These are phyloP conservation scores for Xylariaceae sp. DNA, from an alignment of 2,329 filamentous ascomycete species.

Conservation along the genomic window DNA sequence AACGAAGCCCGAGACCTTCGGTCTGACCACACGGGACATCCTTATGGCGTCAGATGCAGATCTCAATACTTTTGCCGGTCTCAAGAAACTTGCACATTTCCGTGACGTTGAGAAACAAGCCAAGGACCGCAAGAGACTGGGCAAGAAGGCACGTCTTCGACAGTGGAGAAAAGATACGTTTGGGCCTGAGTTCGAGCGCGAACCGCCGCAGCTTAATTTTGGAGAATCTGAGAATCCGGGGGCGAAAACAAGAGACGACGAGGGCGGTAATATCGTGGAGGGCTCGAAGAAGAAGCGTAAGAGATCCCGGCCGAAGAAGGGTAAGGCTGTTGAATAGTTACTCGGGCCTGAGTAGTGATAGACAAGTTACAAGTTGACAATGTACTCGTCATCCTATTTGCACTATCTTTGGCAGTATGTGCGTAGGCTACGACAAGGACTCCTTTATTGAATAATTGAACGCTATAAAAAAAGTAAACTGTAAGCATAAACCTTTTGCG, in stretches of 20 bases:
- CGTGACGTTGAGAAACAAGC: conserved; percentile 85
- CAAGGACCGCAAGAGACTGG: conserved; percentile 81
- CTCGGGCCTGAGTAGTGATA: too few relatives aligned
- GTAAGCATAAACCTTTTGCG: too few relatives aligned
- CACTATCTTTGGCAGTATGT: too few relatives aligned
- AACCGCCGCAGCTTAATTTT: conserved; percentile 58
- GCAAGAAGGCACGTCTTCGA: conserved; percentile 87
- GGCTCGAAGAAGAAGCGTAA: conserved; percentile 35
- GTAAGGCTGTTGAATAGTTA: too few relatives aligned
- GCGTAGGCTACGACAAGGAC: too few relatives aligned
- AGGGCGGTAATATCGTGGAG: conserved; percentile 35
- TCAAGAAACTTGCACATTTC: conserved; percentile 94
- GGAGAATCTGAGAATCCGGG: conserved; percentile 35
- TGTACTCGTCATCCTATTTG: too few relatives aligned
- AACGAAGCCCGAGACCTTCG: conserved; percentile 85
- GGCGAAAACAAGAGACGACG: conserved; percentile 13
- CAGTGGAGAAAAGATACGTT: conserved; percentile 76
- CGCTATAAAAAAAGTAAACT: too few relatives aligned
- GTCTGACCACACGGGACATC: conserved; percentile 86
- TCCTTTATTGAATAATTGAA: too few relatives aligned
- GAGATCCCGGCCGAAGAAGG: conserved; percentile 28
- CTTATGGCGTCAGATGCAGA: conserved; percentile 79
- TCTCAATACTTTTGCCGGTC: conserved; percentile 84
- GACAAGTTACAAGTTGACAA: too few relatives aligned
- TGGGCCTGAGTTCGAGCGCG: conserved; percentile 55